phyloP scores from a whole-genome alignment of 2,329 filamentous ascomycete genomes.

The Fonsecaea multimorphosa region DNA sequence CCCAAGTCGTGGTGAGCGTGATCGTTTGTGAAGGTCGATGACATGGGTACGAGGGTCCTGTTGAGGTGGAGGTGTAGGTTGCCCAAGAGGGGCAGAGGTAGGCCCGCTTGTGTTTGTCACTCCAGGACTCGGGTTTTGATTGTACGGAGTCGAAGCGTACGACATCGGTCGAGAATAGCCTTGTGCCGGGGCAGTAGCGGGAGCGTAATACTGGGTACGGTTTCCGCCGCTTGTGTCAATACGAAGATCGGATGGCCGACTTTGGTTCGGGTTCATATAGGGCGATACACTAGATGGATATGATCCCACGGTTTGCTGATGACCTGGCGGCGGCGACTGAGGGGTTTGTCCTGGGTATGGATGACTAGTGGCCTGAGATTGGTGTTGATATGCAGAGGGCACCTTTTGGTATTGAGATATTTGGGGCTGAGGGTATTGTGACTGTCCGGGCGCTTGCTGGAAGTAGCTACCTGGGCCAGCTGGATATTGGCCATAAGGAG shows the following conservation, averaged over 20 bases:
- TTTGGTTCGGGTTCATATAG: constrained; percentile 14
- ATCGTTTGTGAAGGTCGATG: constrained; percentile 46
- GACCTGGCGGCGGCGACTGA: constrained; percentile 16
- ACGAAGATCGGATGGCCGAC: constrained; percentile 32
- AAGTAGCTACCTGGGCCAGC: constrained; percentile 16
- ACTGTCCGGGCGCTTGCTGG: constrained; percentile 7
- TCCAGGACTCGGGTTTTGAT: constrained; percentile 11
- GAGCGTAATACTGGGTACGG: constrained; percentile 2
- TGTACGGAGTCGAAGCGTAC: constrained; percentile 9
- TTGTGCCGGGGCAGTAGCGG: constrained; percentile 31
- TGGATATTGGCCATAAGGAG: constrained; percentile 15
- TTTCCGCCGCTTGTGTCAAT: constrained; percentile 30
- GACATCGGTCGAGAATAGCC: constrained; percentile 16
- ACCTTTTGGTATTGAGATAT: constrained; percentile 16
- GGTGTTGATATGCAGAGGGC: constrained; percentile 23
- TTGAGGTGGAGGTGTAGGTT: background rate
- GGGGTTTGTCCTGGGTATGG: constrained; percentile 9
- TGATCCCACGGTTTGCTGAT: constrained; percentile 12
- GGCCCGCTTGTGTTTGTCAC: background rate
- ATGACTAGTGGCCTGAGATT: constrained; percentile 5
- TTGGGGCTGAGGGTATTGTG: constrained; percentile 11
- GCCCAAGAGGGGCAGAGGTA: background rate
- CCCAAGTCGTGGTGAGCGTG: constrained; percentile 45
- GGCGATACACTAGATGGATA: constrained; percentile 14
- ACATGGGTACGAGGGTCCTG: constrained; percentile 39